Percentiles rank a stretch among this genome's conserved stretches.
phyloP scores from a whole-genome alignment of 768 basidiomycete genomes.

The Serendipita indica region DNA sequence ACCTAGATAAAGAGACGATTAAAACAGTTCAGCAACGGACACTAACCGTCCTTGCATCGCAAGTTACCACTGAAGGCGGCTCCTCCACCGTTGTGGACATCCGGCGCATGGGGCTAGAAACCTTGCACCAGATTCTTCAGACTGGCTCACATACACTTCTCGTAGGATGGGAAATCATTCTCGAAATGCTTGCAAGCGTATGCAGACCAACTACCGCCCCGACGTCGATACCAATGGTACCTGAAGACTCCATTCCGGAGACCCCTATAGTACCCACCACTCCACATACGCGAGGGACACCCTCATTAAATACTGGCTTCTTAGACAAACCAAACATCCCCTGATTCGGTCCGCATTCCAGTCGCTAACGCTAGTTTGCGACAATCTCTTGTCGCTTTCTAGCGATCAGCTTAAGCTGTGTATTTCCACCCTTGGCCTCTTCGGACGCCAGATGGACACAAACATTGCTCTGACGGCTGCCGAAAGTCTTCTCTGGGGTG shows the following conservation, averaged over 20 bases:
- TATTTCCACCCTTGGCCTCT: conserved; percentile 80
- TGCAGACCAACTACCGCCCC: conserved; percentile 41
- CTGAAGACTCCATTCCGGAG: conserved; percentile 17
- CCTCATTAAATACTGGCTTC: conserved; percentile 32
- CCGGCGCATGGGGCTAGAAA: conserved; percentile 76
- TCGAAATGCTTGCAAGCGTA: conserved; percentile 80
- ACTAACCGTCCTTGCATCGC: conserved; percentile 68
- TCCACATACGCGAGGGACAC: conserved; percentile 32
- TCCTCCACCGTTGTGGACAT: conserved; percentile 51
- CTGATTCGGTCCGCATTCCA: conserved; percentile 90
- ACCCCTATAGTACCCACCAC: conserved; percentile 25
- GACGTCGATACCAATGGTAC: conserved; percentile 17
- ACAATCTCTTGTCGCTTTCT: conserved; percentile 71
- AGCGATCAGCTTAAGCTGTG: conserved; percentile 72
- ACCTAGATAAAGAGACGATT: conserved; percentile 39
- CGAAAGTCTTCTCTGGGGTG: conserved; percentile 85
- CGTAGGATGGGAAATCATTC: conserved; percentile 87
- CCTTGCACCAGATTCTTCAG: conserved; percentile 79
- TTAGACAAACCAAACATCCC: conserved; percentile 55
- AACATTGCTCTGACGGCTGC: conserved; percentile 93
- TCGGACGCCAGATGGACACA: conserved; percentile 84
- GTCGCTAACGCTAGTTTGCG: conserved; percentile 85
- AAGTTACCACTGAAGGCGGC: conserved; percentile 37
- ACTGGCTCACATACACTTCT: conserved; percentile 82
- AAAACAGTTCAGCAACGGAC: conserved; percentile 65